Evolutionary conservation across 2,329 filamentous ascomycete genomes (phyloP), one percentile per base, ranked within the genome.

Genomic region (Alternaria hordeiaustralica): DNA sequence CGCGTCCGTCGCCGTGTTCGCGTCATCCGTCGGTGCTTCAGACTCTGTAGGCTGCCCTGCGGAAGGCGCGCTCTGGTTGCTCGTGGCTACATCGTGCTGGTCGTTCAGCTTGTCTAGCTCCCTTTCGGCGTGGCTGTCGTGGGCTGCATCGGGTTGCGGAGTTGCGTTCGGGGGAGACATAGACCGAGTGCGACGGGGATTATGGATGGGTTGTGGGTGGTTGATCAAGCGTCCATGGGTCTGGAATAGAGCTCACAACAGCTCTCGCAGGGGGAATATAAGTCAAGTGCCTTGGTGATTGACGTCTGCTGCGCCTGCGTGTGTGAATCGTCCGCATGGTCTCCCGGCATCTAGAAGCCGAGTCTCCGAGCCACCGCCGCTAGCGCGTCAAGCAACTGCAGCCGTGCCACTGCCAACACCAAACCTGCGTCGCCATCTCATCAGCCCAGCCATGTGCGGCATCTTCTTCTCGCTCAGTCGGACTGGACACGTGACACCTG

Each of bases 391-490:
- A 20, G 25, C 15, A 43, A 30, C 54, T 25, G 43, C 53, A 49
- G 28, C n/a, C 55, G 23, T 62, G 60, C 60, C 25, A 25, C 59
- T 18, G 43, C 33, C 57, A 60, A 46, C 59, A 47, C 49, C 62
- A 63, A 60, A 57, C 63, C 25, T 33, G 55, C 63, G 64, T 61
- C 61, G 44, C 67, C 44, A 58, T 18, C 26, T 53, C 55, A 43
- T 47, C 62, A 23, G 45, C 25, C 50, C 47, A 56, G 53, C 51
- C 61, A 81, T 80, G 79, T 81, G 79, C 66, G 86, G 85, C 69
- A 87, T 87, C 65, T 86, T 83, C 75, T 85, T 84, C 74, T 85
- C 84, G 18, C 75, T 86, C 67, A 81, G 81, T 67, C 69, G 64
- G 54, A 49, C 68, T 59, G 65, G 36, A 30, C 65, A 73, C 51